Evolutionary conservation across 371 early-diverging fungal genomes (phyloP), one percentile per base, ranked within the genome.

Genomic region (Mortierella sp.): DNA sequence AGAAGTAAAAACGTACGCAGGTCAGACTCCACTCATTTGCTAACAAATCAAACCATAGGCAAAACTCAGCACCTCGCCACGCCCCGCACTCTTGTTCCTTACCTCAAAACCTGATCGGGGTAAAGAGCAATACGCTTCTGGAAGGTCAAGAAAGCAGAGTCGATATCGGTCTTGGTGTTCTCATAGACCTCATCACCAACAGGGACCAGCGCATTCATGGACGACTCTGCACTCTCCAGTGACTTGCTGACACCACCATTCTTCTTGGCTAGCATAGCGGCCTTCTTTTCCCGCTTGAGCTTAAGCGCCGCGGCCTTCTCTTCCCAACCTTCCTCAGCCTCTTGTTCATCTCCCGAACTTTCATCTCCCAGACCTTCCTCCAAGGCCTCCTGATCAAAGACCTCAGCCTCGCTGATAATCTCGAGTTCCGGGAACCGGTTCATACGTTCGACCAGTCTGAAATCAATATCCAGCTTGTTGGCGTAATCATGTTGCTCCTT

Each of bases 101-200:
- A 94, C 90, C 99, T 94, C 70, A 99, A 70, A 0, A 98, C 95
- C 83, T 99, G 99, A 44, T 95, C 95, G 0, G 98, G 97, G 74
- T 94, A 92, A 19, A 90, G 76, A 19, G 92, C 92, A n/a, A 98
- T 90, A 52, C 94, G 92, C 80, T 94, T 93, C 88, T 99, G 98
- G 90, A 98, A 99, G 78, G 93, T 90, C 77, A 99, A 88, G 88
- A 99, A 99, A 0, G 95, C 92, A 58, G 91, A 89, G 84, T 99
- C 99, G 8, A 99, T 99, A n/a, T 94, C 96, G 10, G 95, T 96
- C 73, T 93, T 88, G 10, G 96, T 94, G 77, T 96, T 93, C 75
- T 95, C 95, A 73, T 92, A 93, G 28, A 92, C 89, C 80, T 96
- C 96, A 75, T 94, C 93, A 7, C 92, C 94, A 47, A 91, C 89